Evolutionary conservation across 2,329 filamentous ascomycete genomes (phyloP).

Genomic region (Lachnellula subtilissima): DNA sequence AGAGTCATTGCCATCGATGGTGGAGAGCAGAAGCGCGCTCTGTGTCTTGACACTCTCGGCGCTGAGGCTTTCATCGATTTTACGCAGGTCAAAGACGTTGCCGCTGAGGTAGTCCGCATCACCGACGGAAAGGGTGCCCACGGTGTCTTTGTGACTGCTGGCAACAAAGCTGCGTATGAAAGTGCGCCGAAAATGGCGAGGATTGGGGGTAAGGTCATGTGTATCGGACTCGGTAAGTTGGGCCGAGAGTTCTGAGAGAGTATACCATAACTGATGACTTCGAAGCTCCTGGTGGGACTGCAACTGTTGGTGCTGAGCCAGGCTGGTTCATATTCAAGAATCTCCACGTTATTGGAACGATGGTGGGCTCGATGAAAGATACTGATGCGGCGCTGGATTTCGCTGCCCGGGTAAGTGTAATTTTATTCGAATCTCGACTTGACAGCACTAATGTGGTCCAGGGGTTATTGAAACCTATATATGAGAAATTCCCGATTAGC

Average conservation of each 20-base stretch:
- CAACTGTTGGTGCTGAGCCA: conserved; percentile 1
- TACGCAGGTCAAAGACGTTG: conserved; percentile 68
- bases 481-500: background rate
- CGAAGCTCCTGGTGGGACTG: conserved; percentile 2
- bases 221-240: conserved; percentile 8
- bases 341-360: conserved; percentile 6
- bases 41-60: conserved; percentile 46
- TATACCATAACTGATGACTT: background rate
- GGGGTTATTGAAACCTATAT: background rate
- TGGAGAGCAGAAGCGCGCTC: background rate
- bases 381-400: conserved; percentile 6
- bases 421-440: background rate
- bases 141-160: conserved; percentile 11
- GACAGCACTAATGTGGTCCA: background rate
- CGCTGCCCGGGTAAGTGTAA: conserved; percentile 2
- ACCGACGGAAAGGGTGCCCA: conserved; percentile 8
- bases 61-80: conserved; percentile 75
- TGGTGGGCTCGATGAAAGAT: conserved; percentile 5
- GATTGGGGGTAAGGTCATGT: conserved; percentile 11
- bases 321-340: conserved; percentile 3
- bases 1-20: conserved; percentile 9
- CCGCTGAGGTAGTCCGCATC: conserved; percentile 62
- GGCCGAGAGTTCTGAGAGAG: background rate
- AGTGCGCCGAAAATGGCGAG: conserved; percentile 4
- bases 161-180: conserved; percentile 4